phyloP scores from a whole-genome alignment of 1,284 basidiomycete species.

The Exobasidium cylindrosporum region DNA sequence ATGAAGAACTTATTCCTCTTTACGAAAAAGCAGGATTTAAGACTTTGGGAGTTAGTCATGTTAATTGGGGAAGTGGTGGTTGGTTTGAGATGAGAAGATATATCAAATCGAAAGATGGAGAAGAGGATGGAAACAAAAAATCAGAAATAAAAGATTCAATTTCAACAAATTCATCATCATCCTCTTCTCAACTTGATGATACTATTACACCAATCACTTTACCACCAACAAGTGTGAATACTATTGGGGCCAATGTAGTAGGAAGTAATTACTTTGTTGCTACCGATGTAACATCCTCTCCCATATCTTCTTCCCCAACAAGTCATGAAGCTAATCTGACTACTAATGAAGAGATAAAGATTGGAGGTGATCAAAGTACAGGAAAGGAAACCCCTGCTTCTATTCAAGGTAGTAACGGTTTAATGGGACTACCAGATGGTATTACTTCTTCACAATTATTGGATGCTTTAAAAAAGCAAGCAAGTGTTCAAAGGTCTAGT shows the following conservation, averaged over 20 bases:
- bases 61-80: constrained; percentile 36
- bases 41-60: constrained; percentile 43
- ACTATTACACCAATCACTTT: not conserved
- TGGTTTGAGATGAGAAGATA: constrained; percentile 52
- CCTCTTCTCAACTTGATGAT: not conserved
- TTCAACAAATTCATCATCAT: not conserved
- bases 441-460: constrained; percentile 34
- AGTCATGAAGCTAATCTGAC: not conserved
- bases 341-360: not conserved
- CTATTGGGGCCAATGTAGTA: constrained; percentile 17
- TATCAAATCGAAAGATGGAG: constrained; percentile 17
- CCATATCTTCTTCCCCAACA: not conserved
- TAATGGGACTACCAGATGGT: constrained; percentile 17
- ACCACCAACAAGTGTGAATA: not conserved
- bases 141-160: constrained; percentile 1
- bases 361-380: not conserved
- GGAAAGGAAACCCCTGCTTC: not conserved
- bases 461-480: constrained; percentile 35
- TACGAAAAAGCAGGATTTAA: constrained; percentile 45
- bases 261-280: no score
- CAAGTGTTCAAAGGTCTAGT: not conserved
- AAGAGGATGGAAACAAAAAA: constrained; percentile 5
- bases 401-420: not conserved
- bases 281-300: not conserved
- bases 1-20: constrained; percentile 40